Base-by-base conservation (phyloP, 2,329 filamentous ascomycete genomes). In the Botrytis fragariae region DNA sequence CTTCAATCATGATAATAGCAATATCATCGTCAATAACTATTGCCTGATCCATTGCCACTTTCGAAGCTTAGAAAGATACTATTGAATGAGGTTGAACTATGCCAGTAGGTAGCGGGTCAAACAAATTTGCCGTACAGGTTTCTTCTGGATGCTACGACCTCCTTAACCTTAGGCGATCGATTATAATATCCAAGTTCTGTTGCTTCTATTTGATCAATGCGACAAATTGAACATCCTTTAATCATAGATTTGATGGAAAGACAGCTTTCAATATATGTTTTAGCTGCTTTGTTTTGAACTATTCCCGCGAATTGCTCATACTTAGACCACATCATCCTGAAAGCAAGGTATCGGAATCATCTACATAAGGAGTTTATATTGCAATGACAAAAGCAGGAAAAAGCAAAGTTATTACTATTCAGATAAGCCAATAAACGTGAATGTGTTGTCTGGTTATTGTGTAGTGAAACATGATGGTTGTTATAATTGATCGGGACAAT, bases 21-120 rank as follows among this genome's bases (percentile, higher is more conserved):
- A 37, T 45, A 63, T 64, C 59, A 6, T 59, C 70, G 12, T 72
- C 45, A 57, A 72, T 67, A 4, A 44, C 18, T 35, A 67, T 67
- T 42, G 61, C 70, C n/a, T 67, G 35, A 25, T 44, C 35, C 65
- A 69, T 69, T 57, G 48, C 35, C 0, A 1, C 12, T 42, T 57
- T n/a, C n/a, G n/a, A 22, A 42, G 22, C 6, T 9, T 18, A 57
- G 6, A 39, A 22, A 62, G 16, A 16, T 25, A 25, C 3, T 48
- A 3, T 32, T 57, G 48, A 69, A 42, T 57, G 6, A 29, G 20
- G 3, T 25, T 57, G 3, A 12, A 22, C 2, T n/a, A n/a, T 48
- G 29, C 44, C 9, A 42, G n/a, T 48, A 25, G n/a, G 37, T 57
- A 32, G n/a, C n/a, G 9, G n/a, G 4, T 14, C 9, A 42, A 57